Percentiles rank a stretch among this genome's conserved stretches.
Evolutionary conservation across 2,329 filamentous ascomycete species (phyloP).

Genomic region (Chaetothyriales sp.): DNA sequence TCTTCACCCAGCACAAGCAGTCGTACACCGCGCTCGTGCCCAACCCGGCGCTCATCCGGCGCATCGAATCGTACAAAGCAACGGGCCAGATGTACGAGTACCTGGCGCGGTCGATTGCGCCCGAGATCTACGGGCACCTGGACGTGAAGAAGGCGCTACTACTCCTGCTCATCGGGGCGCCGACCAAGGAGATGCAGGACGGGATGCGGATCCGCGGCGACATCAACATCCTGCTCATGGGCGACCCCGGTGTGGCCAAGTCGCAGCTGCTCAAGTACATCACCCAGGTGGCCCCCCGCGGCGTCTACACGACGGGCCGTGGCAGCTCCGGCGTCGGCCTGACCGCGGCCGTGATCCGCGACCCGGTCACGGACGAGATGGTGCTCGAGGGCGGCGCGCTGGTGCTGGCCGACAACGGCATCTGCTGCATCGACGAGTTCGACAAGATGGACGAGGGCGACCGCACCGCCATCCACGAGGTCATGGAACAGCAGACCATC

Average conservation of each 20-base stretch:
- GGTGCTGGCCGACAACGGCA: slow-evolving; percentile 64
- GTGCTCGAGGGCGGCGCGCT: slow-evolving; percentile 67
- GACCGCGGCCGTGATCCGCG: slow-evolving; percentile 65
- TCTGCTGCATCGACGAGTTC: slow-evolving; percentile 75
- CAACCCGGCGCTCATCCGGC: slow-evolving; percentile 60
- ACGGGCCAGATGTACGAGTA: slow-evolving; percentile 92
- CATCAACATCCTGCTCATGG: slow-evolving; percentile 98
- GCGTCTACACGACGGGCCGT: slow-evolving; percentile 70
- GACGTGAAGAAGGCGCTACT: slow-evolving; percentile 97
- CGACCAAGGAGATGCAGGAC: slow-evolving; percentile 91
- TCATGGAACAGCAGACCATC: slow-evolving; percentile 78
- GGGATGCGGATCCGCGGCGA: slow-evolving; percentile 98
- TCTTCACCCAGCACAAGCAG: slow-evolving; percentile 93
- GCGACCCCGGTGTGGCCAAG: slow-evolving; percentile 98
- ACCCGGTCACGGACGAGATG: slow-evolving; percentile 65
- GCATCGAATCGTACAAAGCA: slow-evolving; percentile 72
- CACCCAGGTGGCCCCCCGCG: slow-evolving; percentile 88
- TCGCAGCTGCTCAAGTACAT: slow-evolving; percentile 98
- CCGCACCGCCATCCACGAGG: slow-evolving; percentile 68
- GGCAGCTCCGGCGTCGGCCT: slow-evolving; percentile 69
- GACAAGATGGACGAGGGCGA: slow-evolving; percentile 74
- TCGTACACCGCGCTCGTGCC: slow-evolving; percentile 86
- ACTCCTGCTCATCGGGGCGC: slow-evolving; percentile 87
- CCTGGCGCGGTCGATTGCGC: slow-evolving; percentile 86
- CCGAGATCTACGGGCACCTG: slow-evolving; percentile 89